Base-by-base conservation (phyloP, 176 grass and related monocot species). In the Guadua angustifolia region DNA sequence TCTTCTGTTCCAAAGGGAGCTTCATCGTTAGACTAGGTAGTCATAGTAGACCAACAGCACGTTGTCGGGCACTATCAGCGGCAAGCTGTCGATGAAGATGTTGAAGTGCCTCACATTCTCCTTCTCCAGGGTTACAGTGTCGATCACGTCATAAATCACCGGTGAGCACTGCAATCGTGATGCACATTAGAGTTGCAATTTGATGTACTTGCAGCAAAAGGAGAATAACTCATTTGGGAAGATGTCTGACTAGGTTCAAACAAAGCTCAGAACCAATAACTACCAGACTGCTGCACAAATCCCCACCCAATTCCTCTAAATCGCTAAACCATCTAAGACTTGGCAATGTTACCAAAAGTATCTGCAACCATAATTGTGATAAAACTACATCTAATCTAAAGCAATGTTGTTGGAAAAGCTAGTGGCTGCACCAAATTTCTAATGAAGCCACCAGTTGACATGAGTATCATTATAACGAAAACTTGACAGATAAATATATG, bases 51-150 rank as follows among this genome's bases (percentile, higher is more conserved):
- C 90, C 75, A 95, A 61, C 83, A 92, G 25, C 58, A 95, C 67
- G 67, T 86, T 95, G 85, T 92, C 93, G 0, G 90, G 93, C 79
- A 95, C 84, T 44, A 88, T 92, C 14, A 90, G 76, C 45, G 93
- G 93, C 88, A 92, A 57, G 78, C 93, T 92, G 69, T 95, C 93
- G 40, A 95, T 92, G 80, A 84, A 95, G 74, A 75, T 79, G 78
- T 92, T 73, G 79, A 95, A 95, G 82, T 90, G 93, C 51, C 86
- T 88, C 80, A 92, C 76, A 11, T 95, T 92, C n/a, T 95, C 90
- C 39, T 86, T 86, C 83, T 92, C 88, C 70, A 92, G 75, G 17
- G 93, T 88, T n/a, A 75, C 76, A 0, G 90, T 88, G 75, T 95
- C 93, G 45, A 95, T 76, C 79, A 95, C 90, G 3, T 95, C 93